Evolutionary conservation across 1,139 yeast genomes (phyloP).

Genomic region (Geotrichum histeridarum): DNA sequence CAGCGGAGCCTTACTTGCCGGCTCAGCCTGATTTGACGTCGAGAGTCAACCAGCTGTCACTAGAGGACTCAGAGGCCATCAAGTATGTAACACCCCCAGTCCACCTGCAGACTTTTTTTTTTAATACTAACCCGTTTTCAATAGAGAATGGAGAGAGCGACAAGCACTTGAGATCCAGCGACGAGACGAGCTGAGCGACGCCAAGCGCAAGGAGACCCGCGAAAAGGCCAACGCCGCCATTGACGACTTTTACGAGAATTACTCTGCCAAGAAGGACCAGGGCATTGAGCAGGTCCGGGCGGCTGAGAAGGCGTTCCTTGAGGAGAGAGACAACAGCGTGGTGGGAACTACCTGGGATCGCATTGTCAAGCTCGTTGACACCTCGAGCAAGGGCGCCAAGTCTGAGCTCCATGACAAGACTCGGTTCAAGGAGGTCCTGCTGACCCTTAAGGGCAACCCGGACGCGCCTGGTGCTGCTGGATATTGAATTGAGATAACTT

Average conservation of each 20-base stretch:
- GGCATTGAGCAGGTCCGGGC: conserved; percentile 56
- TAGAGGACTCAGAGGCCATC: conserved; percentile 37
- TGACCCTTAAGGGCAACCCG: conserved; percentile 61
- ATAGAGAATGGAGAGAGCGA: conserved; percentile 73
- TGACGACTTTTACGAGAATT: conserved; percentile 91
- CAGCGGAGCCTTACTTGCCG: conserved; percentile 32
- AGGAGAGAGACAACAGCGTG: conserved; percentile 73
- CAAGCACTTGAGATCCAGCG: conserved; percentile 75
- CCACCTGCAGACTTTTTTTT: too few species aligned
- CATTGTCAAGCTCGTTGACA: conserved; percentile 50
- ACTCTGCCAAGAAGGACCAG: conserved; percentile 78
- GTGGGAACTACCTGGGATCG: conserved; percentile 83
- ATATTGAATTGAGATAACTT: conserved; percentile 31
- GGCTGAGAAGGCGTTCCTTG: conserved; percentile 62
- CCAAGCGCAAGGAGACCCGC: conserved; percentile 63
- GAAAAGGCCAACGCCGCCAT: conserved; percentile 79
- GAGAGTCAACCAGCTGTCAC: conserved; percentile 27
- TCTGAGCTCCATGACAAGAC: conserved; percentile 59
- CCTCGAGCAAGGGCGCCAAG: conserved; percentile 40
- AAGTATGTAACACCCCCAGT: conserved; percentile 21
- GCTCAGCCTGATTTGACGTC: conserved; percentile 25
- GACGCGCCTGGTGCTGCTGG: conserved; percentile 71
- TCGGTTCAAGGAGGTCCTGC: conserved; percentile 62
- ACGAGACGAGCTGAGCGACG: conserved; percentile 68
- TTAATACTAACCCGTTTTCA: not conserved